Evolutionary conservation across 345 rosid genomes (phyloP).

Genomic region (Brassica carinata): DNA sequence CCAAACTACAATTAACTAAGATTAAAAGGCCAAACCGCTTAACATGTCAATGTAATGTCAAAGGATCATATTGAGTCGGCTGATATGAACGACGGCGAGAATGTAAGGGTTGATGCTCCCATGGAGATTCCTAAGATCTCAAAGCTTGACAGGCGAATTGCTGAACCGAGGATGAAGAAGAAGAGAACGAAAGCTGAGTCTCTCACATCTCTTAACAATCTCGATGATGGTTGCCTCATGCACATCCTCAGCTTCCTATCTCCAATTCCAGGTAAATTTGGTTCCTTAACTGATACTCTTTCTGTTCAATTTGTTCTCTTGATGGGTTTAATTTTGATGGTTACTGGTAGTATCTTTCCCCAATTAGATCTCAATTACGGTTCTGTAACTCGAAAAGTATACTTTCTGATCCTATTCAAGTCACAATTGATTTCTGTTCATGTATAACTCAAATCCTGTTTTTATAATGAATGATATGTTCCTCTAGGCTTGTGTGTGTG

Average conservation of each 20-base stretch:
- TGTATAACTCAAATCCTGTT: neutral
- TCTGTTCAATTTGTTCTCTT: constrained; percentile 2
- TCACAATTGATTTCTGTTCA: neutral
- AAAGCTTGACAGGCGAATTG: neutral
- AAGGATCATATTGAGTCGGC: constrained; percentile 18
- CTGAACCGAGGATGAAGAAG: constrained; percentile 19
- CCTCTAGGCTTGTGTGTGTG: constrained; percentile 10
- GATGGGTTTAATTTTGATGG: neutral
- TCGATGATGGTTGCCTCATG: constrained; percentile 99
- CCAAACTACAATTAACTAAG: neutral
- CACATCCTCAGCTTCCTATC: constrained; percentile 94
- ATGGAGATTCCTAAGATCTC: constrained; percentile 32
- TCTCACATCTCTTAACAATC: constrained; percentile 58
- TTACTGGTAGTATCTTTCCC: neutral
- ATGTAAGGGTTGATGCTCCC: constrained; percentile 32
- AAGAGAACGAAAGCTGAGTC: constrained; percentile 20
- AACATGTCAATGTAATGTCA: constrained; percentile 23
- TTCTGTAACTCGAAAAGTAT: neutral
- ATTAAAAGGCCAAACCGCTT: neutral
- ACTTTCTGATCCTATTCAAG: neutral
- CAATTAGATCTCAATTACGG: constrained; percentile 1
- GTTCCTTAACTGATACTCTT: neutral
- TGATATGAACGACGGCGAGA: constrained; percentile 27
- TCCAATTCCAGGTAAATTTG: too few relatives aligned
- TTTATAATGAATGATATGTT: neutral